Conservation (phyloP, 1,139 yeast species). For the Kodamaea sp. region DNA sequence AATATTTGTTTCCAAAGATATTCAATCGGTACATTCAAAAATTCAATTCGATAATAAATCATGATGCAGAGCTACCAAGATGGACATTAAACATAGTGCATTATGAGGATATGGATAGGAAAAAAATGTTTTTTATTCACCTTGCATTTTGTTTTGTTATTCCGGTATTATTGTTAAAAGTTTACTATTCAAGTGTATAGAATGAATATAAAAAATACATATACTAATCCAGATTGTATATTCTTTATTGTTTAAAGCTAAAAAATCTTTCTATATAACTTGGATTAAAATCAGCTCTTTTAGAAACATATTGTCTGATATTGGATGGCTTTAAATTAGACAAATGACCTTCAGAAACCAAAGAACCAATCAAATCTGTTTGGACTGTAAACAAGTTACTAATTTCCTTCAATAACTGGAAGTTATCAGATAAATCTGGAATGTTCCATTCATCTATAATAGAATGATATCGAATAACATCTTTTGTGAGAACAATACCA, state of each 20-base stretch:
- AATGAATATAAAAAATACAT: not conserved
- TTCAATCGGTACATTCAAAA: not conserved
- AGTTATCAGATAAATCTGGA: slow-evolving; percentile 61
- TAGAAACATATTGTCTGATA: slow-evolving; percentile 65
- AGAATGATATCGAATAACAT: slow-evolving; percentile 74
- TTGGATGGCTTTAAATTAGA: slow-evolving; percentile 64
- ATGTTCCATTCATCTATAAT: slow-evolving; percentile 70
- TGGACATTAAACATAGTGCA: slow-evolving; percentile 4
- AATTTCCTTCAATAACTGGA: slow-evolving; percentile 72
- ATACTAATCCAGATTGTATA: not conserved
- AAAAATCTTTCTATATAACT: slow-evolving; percentile 51
- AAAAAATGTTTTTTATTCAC: slow-evolving; percentile 3
- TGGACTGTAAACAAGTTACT: slow-evolving; percentile 84
- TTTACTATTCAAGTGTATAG: slow-evolving; percentile 4
- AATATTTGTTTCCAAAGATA: slow-evolving; percentile 9
- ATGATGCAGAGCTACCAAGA: slow-evolving; percentile 3
- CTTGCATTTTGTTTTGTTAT: slow-evolving; percentile 3
- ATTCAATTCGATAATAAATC: not conserved
- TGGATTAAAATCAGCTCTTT: slow-evolving; percentile 65
- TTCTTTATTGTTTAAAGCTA: slow-evolving; percentile 25
- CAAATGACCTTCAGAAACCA: slow-evolving; percentile 79
- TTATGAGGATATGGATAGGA: not conserved
- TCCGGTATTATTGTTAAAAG: slow-evolving; percentile 5
- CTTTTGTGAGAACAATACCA: slow-evolving; percentile 80
- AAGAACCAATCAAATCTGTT: slow-evolving; percentile 61